These are phyloP conservation scores for Curvularia verruculosa DNA, from an alignment of 2,329 filamentous ascomycete genomes.

Conservation along the genomic window DNA sequence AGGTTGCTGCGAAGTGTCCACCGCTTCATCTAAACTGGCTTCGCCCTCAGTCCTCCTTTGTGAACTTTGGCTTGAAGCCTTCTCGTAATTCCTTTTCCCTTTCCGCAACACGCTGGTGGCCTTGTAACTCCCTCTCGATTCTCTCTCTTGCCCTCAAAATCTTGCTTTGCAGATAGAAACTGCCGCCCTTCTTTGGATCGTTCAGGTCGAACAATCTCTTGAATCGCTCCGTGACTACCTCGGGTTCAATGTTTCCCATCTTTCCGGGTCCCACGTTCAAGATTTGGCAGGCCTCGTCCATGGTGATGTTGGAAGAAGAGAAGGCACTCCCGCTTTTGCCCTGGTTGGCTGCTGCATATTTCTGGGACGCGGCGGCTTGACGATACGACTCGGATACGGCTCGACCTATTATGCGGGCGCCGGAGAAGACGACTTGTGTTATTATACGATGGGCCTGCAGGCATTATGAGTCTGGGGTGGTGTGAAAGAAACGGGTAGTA, in stretches of 20 bases:
- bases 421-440: conserved; percentile 89
- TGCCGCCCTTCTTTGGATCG: conserved; percentile 92
- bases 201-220: conserved; percentile 95
- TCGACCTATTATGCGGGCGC: conserved; percentile 87
- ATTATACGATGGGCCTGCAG: conserved; percentile 89
- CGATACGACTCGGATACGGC: conserved; percentile 94
- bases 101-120: conserved; percentile 71
- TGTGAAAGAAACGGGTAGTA: background rate
- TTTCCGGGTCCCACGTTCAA: conserved; percentile 91
- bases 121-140: conserved; percentile 83
- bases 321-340: conserved; percentile 59
- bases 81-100: conserved; percentile 79
- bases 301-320: conserved; percentile 75
- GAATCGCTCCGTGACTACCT: conserved; percentile 82
- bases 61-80: conserved; percentile 94
- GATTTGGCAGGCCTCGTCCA: conserved; percentile 97
- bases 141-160: conserved; percentile 88
- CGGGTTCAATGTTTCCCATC: conserved; percentile 76
- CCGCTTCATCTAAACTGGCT: background rate
- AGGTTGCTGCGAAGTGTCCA: background rate
- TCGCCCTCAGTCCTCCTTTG: conserved; percentile 68
- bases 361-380: conserved; percentile 86
- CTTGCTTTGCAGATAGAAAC: conserved; percentile 98
- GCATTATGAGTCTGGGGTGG: conserved; percentile 32
- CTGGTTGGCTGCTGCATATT: conserved; percentile 76